Evolutionary conservation across 2,329 filamentous ascomycete species (phyloP), one percentile per base, ranked within the genome.

Genomic region (Huntiella savannae): DNA sequence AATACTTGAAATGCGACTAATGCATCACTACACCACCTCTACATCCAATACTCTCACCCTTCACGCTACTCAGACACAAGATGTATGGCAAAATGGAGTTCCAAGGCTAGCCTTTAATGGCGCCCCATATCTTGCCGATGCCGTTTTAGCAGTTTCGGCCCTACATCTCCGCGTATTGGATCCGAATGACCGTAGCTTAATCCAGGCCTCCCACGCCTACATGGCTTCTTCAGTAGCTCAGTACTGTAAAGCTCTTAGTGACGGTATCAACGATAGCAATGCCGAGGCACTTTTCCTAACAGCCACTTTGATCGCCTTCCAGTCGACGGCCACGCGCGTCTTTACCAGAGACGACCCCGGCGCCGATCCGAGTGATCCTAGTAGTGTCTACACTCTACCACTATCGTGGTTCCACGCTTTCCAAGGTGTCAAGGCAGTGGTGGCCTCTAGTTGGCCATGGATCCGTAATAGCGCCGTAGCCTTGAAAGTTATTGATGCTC

Each of bases 351-450:
- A 75, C 47, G 72, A 76, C 22, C 35, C 48, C 17, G 48, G 45
- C 10, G 59, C 59, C 12, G 61, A 65, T 34, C 53, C 56, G 3
- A 59, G 61, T 41, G 62, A 65, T 22, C 55, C 60, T 3, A 56
- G 58, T n/a, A 61, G 51, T 39, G 63, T 62, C 35, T 79, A 79
- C 55, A 63, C 64, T 13, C 59, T 77, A n/a, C 75, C 75, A 0
- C 59, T 78, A 38, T 67, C 71, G 3, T 79, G 73, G 74, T 79
- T 79, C 50, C 75, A 79, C 55, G 70, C 75, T 3, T 79, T 77
- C 54, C 75, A 79, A 54, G 75, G 75, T 8, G 73, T 79, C 52
- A 79, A 79, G 56, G 71, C 75, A 2, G 66, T 79, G 33, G 75
- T 78, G 0, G 70, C 75, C 15, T 68, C 69, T 2, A 76, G 73